phyloP scores from a whole-genome alignment of 345 rosid genomes.

The Hypericum perforatum region DNA sequence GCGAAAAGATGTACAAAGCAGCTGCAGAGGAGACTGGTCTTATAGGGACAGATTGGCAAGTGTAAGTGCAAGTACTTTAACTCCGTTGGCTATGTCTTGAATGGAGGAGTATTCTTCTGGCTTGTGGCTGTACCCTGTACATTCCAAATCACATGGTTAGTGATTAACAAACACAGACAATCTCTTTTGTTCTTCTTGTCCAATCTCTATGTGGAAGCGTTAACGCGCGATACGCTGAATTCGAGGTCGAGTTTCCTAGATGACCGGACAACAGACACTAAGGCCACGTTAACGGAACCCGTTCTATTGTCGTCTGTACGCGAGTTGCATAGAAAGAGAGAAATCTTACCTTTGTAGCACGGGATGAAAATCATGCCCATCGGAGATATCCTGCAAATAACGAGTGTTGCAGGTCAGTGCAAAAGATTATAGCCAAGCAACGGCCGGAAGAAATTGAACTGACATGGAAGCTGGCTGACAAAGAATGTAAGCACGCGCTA shows the following conservation, averaged over 20 bases:
- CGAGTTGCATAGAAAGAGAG: neutral
- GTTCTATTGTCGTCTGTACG: neutral
- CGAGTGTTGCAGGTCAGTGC: conserved; percentile 9
- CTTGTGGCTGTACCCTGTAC: conserved; percentile 89
- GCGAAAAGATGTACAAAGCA: too few species aligned
- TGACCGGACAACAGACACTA: too few species aligned
- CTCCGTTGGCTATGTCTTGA: conserved; percentile 68
- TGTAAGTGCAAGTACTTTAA: conserved; percentile 63
- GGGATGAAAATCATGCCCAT: conserved; percentile 99
- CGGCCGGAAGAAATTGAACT: neutral
- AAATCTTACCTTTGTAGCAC: conserved; percentile 72
- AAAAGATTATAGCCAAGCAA: neutral
- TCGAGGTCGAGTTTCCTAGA: too few species aligned
- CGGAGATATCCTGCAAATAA: conserved; percentile 61
- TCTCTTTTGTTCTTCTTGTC: too few species aligned
- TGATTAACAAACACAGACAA: neutral
- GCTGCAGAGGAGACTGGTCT: conserved; percentile 14
- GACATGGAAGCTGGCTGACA: too few species aligned
- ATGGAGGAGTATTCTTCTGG: conserved; percentile 76
- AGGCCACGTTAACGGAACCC: too few species aligned
- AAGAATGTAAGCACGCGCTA: too few species aligned
- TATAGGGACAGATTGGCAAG: conserved; percentile 58
- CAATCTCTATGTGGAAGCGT: too few species aligned
- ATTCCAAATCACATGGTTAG: conserved; percentile 8
- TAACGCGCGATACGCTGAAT: too few species aligned